Evolutionary conservation across 2,329 filamentous ascomycete species (phyloP), one percentile per base, ranked within the genome.

Genomic region (Paecilomyces sp.): DNA sequence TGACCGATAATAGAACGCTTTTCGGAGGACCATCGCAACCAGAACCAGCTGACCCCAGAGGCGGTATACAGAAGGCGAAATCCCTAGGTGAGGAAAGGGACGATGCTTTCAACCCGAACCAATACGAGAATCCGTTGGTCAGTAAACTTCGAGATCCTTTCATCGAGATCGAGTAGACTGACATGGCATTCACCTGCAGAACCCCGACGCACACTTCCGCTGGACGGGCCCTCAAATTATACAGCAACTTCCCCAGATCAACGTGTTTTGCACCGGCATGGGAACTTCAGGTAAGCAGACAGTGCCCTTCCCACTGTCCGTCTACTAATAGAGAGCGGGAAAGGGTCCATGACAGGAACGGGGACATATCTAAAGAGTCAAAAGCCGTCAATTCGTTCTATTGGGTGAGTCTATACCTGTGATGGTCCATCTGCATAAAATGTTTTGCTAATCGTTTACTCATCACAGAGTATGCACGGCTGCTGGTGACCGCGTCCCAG

Each of bases 141-240:
- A 53, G 51, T 55, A 76, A 83, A 15, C 63, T 70, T 54, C 71
- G 72, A 53, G 72, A 70, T 71, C 63, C 66, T 52, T 65, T 28
- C 33, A 3, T 34, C 13, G 31, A 24, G 12, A 7, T 34, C 4
- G 15, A 41, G 36, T 12, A 25, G 33, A n/a, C 25, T 51, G 9
- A 52, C 22, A 15, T 50, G 18, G 28, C 53, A 61, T 28, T 62
- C 52, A 47, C 13, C 59, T 68, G 65, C 58, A 81, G 79, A 83
- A 83, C 60, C 83, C 80, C 79, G 75, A 77, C 65, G 73, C 83
- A 1, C 84, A 86, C 62, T 69, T 82, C 11, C 78, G 77, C 24
- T 86, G 83, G 83, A 86, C 84, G 0, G 84, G 83, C 0, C 81
- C 83, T 0, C 84, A 86, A 62, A 83, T 86, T 15, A 73, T 80